Percentiles rank a stretch among this genome's conserved stretches.
phyloP scores from a whole-genome alignment of 2,329 filamentous ascomycete species.

The Paecilomyces niveus region DNA sequence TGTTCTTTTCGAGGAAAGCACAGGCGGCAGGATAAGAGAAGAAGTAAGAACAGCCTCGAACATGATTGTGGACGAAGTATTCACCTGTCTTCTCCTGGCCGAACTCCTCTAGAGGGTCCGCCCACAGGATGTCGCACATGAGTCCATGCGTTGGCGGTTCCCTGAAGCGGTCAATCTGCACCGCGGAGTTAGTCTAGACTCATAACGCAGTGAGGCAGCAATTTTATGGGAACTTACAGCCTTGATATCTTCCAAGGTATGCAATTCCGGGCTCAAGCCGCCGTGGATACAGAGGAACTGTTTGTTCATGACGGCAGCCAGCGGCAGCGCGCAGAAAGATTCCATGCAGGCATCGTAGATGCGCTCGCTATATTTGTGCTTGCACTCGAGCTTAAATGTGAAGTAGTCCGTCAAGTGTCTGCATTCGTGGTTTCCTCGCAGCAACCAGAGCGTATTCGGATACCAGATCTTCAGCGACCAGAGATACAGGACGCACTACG shows the following conservation, averaged over 20 bases:
- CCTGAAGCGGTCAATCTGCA: conserved; percentile 88
- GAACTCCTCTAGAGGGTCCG: conserved; percentile 95
- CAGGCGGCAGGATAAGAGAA: conserved; percentile 97
- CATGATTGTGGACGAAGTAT: conserved; percentile 96
- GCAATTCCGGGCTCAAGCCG: conserved; percentile 88
- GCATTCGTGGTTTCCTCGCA: conserved; percentile 97
- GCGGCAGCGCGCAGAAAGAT: conserved; percentile 86
- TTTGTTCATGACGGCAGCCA: conserved; percentile 99
- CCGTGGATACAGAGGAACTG: conserved; percentile 98
- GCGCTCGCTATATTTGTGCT: conserved; percentile 96
- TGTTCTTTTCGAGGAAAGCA: conserved; percentile 98
- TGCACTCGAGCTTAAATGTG: conserved; percentile 99
- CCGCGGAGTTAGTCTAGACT: conserved; percentile 15
- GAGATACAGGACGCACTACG: conserved; percentile 83
- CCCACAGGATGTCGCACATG: conserved; percentile 99
- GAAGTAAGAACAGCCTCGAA: conserved; percentile 97
- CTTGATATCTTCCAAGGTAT: conserved; percentile 91
- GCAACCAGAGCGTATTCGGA: conserved; percentile 90
- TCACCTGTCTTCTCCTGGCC: conserved; percentile 98
- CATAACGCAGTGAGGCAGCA: conserved; percentile 1
- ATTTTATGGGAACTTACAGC: conserved; percentile 51
- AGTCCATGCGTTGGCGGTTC: conserved; percentile 95
- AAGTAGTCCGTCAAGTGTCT: conserved; percentile 99
- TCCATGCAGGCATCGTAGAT: conserved; percentile 98
- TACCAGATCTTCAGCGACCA: conserved; percentile 99